Conservation (phyloP, 1,139 yeast genomes). For the Yamadazyma aaseri region DNA sequence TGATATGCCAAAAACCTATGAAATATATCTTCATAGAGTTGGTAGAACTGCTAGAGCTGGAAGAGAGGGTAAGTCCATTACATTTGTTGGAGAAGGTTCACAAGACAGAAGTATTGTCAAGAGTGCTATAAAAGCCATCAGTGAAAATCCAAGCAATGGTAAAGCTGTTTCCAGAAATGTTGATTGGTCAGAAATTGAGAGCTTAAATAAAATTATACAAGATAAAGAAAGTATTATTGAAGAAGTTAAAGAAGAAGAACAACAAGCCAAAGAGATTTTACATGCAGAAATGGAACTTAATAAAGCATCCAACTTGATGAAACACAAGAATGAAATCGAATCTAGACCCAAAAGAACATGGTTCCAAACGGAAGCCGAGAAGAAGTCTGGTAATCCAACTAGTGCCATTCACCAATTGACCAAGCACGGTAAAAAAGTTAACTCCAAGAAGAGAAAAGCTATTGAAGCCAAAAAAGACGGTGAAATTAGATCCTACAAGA, state of each 20-base stretch:
- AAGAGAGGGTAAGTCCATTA: slow-evolving; percentile 86
- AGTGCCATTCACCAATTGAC: slow-evolving; percentile 47
- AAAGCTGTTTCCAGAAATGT: slow-evolving; percentile 80
- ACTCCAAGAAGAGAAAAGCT: slow-evolving; percentile 62
- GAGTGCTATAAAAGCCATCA: slow-evolving; percentile 66
- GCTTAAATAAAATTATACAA: slow-evolving; percentile 58
- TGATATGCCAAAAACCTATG: slow-evolving; percentile 94
- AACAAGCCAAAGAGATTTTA: slow-evolving; percentile 78
- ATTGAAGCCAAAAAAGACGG: slow-evolving; percentile 45
- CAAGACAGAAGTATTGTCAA: slow-evolving; percentile 86
- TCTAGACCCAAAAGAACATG: slow-evolving; percentile 95
- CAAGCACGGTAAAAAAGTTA: slow-evolving; percentile 44
- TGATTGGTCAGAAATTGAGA: slow-evolving; percentile 82
- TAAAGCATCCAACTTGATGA: slow-evolving; percentile 81
- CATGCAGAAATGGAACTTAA: slow-evolving; percentile 89
- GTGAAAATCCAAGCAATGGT: slow-evolving; percentile 43
- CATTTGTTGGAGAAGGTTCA: slow-evolving; percentile 89
- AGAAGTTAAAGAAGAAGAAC: slow-evolving; percentile 85
- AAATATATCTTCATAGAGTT: slow-evolving; percentile 91
- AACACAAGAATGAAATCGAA: slow-evolving; percentile 77
- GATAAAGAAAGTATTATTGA: slow-evolving; percentile 58
- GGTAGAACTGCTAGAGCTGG: slow-evolving; percentile 99
- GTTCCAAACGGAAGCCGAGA: slow-evolving; percentile 82
- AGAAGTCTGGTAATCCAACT: slow-evolving; percentile 43
- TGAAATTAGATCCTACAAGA: slow-evolving; percentile 59